These are phyloP conservation scores for Platanus orientalis DNA, from an alignment of 164 flowering plant genomes.

Conservation along the genomic window DNA sequence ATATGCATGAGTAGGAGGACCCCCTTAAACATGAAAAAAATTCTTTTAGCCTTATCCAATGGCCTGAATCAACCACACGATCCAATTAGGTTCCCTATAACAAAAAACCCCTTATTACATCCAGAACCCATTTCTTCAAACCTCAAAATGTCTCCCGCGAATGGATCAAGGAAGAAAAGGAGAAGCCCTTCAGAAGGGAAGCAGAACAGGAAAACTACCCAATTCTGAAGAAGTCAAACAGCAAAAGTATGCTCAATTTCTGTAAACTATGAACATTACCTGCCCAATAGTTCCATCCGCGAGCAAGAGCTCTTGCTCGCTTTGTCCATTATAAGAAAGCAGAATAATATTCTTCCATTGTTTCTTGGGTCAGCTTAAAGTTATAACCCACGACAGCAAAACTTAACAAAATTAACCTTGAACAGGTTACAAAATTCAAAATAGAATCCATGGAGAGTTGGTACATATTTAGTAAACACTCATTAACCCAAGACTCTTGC, in stretches of 20 bases:
- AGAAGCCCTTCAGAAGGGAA: neutral
- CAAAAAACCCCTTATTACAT: neutral
- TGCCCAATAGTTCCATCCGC: no score
- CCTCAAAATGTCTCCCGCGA: neutral
- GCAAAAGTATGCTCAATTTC: neutral
- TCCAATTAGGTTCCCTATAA: neutral
- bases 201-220: neutral
- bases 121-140: neutral
- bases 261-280: no score
- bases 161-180: neutral
- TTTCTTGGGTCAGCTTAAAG: no score
- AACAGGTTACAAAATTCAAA: slow-evolving; percentile 26
- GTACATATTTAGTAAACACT: slow-evolving; percentile 23
- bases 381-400: neutral
- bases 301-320: neutral
- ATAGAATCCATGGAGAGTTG: slow-evolving; percentile 18
- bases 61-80: slow-evolving; percentile 25
- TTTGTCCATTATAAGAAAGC: no score
- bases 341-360: no score
- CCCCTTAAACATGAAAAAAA: neutral
- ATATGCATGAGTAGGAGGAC: neutral
- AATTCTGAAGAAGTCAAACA: neutral
- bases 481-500: slow-evolving; percentile 15
- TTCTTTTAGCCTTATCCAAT: slow-evolving; percentile 17
- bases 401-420: neutral